Evolutionary conservation across 371 early-diverging fungal species (phyloP).

Genomic region (Haplosporangium sp.): DNA sequence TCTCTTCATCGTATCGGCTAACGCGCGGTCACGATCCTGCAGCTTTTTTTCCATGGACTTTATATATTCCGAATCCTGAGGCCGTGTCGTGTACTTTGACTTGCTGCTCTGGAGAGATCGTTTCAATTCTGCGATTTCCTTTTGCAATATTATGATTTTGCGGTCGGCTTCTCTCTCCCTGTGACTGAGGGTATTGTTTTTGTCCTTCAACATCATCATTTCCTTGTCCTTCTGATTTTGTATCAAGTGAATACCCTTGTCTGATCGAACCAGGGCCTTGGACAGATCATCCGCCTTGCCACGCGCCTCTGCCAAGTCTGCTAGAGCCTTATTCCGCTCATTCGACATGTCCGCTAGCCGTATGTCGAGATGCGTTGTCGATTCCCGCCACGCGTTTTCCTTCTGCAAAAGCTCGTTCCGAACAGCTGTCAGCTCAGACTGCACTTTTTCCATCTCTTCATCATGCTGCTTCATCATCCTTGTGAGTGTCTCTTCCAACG

Average conservation of each 20-base stretch:
- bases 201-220: neutral
- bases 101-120: neutral
- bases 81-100: neutral
- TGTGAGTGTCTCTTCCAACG: slow-evolving; percentile 8
- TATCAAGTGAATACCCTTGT: slow-evolving; percentile 17
- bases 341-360: slow-evolving; percentile 1
- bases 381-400: slow-evolving; percentile 1
- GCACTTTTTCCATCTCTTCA: slow-evolving; percentile 1
- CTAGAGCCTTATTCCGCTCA: slow-evolving; percentile 5
- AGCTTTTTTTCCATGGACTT: slow-evolving; percentile 1
- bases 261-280: slow-evolving; percentile 16
- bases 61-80: slow-evolving; percentile 1
- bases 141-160: too few relatives aligned
- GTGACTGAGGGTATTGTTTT: neutral
- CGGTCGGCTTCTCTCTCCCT: neutral
- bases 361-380: neutral
- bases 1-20: neutral
- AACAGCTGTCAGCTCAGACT: slow-evolving; percentile 8
- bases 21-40: neutral
- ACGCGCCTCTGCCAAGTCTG: slow-evolving; percentile 18
- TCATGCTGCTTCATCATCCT: slow-evolving; percentile 20
- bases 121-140: too few relatives aligned
- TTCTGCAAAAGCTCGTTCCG: slow-evolving; percentile 1
- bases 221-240: slow-evolving; percentile 11
- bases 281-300: slow-evolving; percentile 11